These are phyloP conservation scores for Nicotiana knightiana DNA, from an alignment of 257 asterid genomes.

Conservation along the genomic window DNA sequence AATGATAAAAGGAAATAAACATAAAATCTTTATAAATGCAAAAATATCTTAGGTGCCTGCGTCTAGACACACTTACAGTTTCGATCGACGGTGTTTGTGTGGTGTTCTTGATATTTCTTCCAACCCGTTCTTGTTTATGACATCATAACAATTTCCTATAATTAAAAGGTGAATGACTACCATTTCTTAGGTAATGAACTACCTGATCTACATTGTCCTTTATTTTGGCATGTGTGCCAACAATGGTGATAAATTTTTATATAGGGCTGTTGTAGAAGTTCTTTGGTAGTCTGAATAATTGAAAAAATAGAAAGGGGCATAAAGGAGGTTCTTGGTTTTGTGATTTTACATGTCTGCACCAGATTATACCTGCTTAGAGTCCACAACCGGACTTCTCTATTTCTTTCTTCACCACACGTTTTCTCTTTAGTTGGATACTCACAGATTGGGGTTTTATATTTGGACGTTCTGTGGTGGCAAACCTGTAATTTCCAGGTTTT, in stretches of 20 bases:
- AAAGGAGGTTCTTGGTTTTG: too few species aligned
- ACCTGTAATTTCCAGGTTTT: neutral
- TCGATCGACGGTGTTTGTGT: neutral
- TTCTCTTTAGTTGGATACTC: neutral
- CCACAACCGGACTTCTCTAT: neutral
- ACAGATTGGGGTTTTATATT: neutral
- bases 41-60: neutral
- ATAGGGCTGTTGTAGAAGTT: too few species aligned
- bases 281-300: too few species aligned
- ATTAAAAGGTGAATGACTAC: neutral
- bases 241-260: too few species aligned
- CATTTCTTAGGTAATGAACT: neutral
- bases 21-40: neutral
- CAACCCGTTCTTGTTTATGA: neutral
- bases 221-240: too few species aligned
- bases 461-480: neutral
- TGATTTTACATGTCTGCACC: too few species aligned
- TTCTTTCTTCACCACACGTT: neutral
- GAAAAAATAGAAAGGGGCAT: too few species aligned
- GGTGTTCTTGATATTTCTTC: neutral
- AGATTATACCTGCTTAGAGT: too few species aligned
- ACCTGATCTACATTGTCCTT: too few species aligned
- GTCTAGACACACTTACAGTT: neutral
- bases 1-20: neutral
- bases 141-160: neutral